Evolutionary conservation across 148 eudicot species (phyloP).

Genomic region (Nepenthes mirabilis): DNA sequence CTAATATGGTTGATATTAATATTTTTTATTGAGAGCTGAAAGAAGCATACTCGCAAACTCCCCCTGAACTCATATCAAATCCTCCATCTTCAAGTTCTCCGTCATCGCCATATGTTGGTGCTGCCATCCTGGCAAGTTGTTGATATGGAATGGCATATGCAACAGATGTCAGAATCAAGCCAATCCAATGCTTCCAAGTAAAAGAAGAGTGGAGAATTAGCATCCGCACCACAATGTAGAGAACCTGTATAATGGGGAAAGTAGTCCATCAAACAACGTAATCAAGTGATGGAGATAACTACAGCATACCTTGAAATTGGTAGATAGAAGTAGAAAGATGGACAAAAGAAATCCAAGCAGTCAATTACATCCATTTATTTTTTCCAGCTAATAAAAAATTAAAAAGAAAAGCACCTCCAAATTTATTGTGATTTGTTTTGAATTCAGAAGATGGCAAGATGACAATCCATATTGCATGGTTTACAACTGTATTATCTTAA

Average conservation of each 20-base stretch:
- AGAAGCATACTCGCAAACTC: slow-evolving; percentile 69
- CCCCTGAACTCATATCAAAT: slow-evolving; percentile 81
- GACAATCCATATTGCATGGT: too few relatives aligned
- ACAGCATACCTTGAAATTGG: not conserved
- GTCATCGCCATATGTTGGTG: slow-evolving; percentile 39
- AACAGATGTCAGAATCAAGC: slow-evolving; percentile 50
- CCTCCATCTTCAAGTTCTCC: slow-evolving; percentile 94
- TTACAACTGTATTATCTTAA: too few relatives aligned
- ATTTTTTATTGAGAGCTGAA: not conserved
- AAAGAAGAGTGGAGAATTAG: slow-evolving; percentile 54
- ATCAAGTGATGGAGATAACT: not conserved
- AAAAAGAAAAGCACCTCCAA: too few relatives aligned
- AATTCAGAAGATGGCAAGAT: too few relatives aligned
- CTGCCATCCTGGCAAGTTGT: slow-evolving; percentile 80
- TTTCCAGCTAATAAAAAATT: too few relatives aligned
- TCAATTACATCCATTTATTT: too few relatives aligned
- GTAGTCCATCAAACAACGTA: slow-evolving; percentile 3
- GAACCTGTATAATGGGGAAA: slow-evolving; percentile 31
- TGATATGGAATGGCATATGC: slow-evolving; percentile 64
- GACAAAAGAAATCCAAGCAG: too few relatives aligned
- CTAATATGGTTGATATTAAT: too few relatives aligned
- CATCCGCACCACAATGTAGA: slow-evolving; percentile 54
- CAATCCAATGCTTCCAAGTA: slow-evolving; percentile 70
- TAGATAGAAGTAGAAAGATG: not conserved
- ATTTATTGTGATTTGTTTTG: too few relatives aligned